Evolutionary conservation across 1,284 basidiomycete genomes (phyloP), one percentile per base, ranked within the genome.

Genomic region (Filobasidium uniguttulatum): DNA sequence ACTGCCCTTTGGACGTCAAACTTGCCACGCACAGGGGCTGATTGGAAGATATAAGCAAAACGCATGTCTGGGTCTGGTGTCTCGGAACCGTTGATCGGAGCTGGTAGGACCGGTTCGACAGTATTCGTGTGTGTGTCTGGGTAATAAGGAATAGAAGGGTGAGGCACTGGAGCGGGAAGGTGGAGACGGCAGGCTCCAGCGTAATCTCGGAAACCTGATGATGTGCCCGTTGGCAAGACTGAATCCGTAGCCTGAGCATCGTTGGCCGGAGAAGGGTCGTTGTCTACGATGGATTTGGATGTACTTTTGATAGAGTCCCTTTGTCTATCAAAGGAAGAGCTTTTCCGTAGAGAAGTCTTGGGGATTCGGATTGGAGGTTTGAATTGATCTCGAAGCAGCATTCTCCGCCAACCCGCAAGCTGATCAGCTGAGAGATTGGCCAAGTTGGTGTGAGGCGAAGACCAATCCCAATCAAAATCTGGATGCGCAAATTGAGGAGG

Each of bases 21-120:
- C 66, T 85, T 88, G n/a, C 90, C 90, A 3, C 87, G 79, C 33
- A 81, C 72, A 2, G 73, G 73, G 0, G 88, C 85, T 0, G 87
- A 86, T 44, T 85, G 74, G 36, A 83, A 67, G 22, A 91, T 74
- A 63, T 90, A 94, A 20, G 71, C 68, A 54, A 71, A 63, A 20
- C 67, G 61, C 3, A 62, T 63, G 9, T 58, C 54, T 5, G 57
- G 59, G 19, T 63, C 60, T 23, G 19, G 8, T n/a, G 23, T 5
- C 9, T 20, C 17, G 3, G 9, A 17, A 44, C 31, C 19, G 41
- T 30, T 17, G 34, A 30, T 9, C 37, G 31, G 1, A 38, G 28
- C 52, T 47, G 28, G 46, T 49, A 10, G 44, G 41, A n/a, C n/a
- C n/a, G n/a, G n/a, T n/a, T n/a, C n/a, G n/a, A n/a, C n/a, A n/a